phyloP scores from a whole-genome alignment of 176 grass and related monocot genomes.

The Phragmites australis region DNA sequence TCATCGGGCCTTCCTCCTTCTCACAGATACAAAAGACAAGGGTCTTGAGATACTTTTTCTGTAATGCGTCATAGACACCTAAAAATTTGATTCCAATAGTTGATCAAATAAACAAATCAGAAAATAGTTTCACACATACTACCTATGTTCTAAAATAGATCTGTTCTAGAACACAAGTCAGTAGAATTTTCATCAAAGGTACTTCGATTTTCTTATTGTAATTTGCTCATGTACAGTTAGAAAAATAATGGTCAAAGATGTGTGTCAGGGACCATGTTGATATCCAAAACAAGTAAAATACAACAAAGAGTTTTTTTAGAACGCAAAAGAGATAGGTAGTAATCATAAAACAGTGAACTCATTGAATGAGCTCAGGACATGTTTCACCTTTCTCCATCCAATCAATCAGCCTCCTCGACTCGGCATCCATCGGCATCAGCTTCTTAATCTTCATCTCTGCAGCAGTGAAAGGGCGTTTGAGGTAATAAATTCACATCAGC shows the following conservation, averaged over 20 bases:
- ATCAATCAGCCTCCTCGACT: conserved; percentile 87
- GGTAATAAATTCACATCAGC: not conserved
- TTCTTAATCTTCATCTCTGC: conserved; percentile 99
- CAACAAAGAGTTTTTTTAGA: not conserved
- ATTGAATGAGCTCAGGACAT: conserved; percentile 9
- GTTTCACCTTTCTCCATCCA: conserved; percentile 99
- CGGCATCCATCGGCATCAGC: conserved; percentile 94
- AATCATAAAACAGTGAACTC: not conserved
- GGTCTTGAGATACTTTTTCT: conserved; percentile 98
- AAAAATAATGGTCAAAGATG: not conserved
- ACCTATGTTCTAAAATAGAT: not conserved
- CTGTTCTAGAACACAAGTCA: not conserved
- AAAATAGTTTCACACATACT: conserved; percentile 23
- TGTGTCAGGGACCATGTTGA: not conserved
- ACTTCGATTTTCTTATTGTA: not conserved
- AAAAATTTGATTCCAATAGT: conserved; percentile 26
- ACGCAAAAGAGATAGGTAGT: not conserved
- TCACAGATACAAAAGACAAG: conserved; percentile 97
- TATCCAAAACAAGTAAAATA: not conserved
- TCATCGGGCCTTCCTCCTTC: conserved; percentile 80
- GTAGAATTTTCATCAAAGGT: not conserved
- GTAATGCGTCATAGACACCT: conserved; percentile 95
- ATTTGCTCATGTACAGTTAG: not conserved
- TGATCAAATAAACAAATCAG: conserved; percentile 34
- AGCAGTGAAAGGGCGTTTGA: conserved; percentile 23